These are phyloP conservation scores for Puccinellia tenuiflora DNA, from an alignment of 176 grass and related monocot species.

Conservation along the genomic window DNA sequence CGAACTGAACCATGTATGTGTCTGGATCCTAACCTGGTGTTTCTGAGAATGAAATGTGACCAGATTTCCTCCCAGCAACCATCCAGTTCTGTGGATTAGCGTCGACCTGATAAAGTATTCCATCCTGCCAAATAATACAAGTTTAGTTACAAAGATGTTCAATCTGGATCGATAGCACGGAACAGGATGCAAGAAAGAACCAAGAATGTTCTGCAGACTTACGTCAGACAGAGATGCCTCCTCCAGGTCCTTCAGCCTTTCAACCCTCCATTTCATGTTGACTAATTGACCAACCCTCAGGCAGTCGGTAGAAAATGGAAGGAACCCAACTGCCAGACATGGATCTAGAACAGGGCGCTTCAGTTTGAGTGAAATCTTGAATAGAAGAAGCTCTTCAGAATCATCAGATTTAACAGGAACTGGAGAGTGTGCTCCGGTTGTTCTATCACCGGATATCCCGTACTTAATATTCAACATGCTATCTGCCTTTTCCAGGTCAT, in stretches of 20 bases:
- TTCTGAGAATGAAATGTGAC: conserved; percentile 62
- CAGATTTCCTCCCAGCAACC: conserved; percentile 96
- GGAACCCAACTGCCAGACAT: conserved; percentile 87
- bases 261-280: conserved; percentile 93
- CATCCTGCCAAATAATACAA: conserved; percentile 49
- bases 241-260: conserved; percentile 69
- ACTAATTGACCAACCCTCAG: conserved; percentile 90
- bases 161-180: not conserved
- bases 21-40: conserved; percentile 39
- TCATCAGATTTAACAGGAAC: conserved; percentile 35
- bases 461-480: conserved; percentile 85
- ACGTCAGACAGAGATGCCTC: conserved; percentile 46
- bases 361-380: conserved; percentile 67
- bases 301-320: conserved; percentile 88
- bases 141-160: not conserved
- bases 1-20: not conserved
- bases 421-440: conserved; percentile 76
- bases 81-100: conserved; percentile 95
- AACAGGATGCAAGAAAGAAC: not conserved
- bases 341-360: conserved; percentile 93
- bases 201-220: conserved; percentile 35
- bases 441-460: conserved; percentile 74
- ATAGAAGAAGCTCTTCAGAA: conserved; percentile 53
- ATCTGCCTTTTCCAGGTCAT: conserved; percentile 48
- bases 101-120: conserved; percentile 79